Percentiles rank a stretch among this genome's conserved stretches.
Conservation (phyloP, 139 green algal species). For the Deuterostichococcus epilithicus region DNA sequence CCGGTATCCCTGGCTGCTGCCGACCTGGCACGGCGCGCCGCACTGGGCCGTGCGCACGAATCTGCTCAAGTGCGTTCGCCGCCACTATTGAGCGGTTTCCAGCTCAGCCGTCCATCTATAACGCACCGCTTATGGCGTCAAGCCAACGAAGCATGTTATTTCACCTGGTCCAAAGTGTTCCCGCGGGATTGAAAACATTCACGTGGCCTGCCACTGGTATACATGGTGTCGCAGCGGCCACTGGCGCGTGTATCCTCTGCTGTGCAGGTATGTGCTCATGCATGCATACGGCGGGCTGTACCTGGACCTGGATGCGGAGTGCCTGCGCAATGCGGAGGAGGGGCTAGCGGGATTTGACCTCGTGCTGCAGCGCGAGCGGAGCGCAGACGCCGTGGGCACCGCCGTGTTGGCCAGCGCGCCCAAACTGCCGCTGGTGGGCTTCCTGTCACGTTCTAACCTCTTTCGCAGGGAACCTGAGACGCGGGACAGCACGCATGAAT, state of each 20-base stretch:
- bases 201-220: background rate
- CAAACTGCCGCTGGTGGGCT: no score
- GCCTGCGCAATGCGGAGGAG: slow-evolving; percentile 20
- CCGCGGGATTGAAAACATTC: background rate
- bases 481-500: no score
- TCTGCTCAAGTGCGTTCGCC: no score
- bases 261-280: slow-evolving; percentile 44
- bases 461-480: no score
- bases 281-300: slow-evolving; percentile 39
- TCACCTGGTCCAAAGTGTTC: no score
- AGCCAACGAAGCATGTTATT: background rate
- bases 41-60: no score
- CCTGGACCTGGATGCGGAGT: slow-evolving; percentile 51
- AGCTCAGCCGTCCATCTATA: no score
- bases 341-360: slow-evolving; percentile 15
- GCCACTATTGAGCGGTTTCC: no score
- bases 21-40: slow-evolving; percentile 9
- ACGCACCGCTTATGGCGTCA: slow-evolving; percentile 21
- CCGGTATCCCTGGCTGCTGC: slow-evolving; percentile 39
- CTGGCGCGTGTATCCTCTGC: slow-evolving; percentile 25
- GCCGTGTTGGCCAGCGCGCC: slow-evolving; percentile 44
- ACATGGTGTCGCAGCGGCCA: background rate
- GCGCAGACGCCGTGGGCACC: slow-evolving; percentile 32
- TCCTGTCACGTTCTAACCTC: no score
- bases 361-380: slow-evolving; percentile 33